Conservation (phyloP, 306 rosid genomes). For the Carpinus fangiana region DNA sequence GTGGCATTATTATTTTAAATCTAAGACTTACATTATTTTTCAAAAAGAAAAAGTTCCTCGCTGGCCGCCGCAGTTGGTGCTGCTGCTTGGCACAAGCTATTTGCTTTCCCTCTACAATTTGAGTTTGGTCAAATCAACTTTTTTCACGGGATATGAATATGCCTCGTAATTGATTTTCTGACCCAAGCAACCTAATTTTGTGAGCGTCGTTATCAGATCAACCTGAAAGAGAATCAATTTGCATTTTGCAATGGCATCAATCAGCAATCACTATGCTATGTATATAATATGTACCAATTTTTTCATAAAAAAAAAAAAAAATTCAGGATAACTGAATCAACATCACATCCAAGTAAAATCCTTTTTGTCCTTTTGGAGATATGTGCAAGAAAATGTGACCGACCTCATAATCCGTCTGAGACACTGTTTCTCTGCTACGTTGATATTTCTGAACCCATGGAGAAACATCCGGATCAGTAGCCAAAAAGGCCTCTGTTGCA, state of each 20-base stretch:
- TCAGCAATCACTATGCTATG: not conserved
- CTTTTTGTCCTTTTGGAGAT: not conserved
- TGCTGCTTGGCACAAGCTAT: not conserved
- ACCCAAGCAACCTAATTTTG: constrained; percentile 81
- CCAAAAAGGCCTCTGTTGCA: constrained; percentile 74
- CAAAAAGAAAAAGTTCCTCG: not conserved
- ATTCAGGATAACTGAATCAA: not conserved
- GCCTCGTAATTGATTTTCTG: constrained; percentile 89
- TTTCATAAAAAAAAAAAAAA: not conserved
- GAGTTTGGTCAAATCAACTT: constrained; percentile 74
- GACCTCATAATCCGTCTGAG: constrained; percentile 94
- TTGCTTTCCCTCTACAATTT: constrained; percentile 49
- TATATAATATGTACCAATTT: not conserved
- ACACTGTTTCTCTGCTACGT: constrained; percentile 91
- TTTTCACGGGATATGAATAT: constrained; percentile 60
- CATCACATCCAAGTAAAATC: not conserved
- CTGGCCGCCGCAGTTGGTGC: not conserved
- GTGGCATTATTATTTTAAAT: not conserved
- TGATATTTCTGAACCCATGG: constrained; percentile 93
- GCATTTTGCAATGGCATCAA: not conserved
- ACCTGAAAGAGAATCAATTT: constrained; percentile 51
- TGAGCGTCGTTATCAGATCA: constrained; percentile 80
- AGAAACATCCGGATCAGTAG: constrained; percentile 72
- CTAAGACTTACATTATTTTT: too few species aligned
- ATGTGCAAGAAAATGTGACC: not conserved